A percentile compares a stretch with the other conserved stretches of the same genome.
Conservation (phyloP, 1,284 basidiomycete species). For the Melampsora abietis-canadensis region DNA sequence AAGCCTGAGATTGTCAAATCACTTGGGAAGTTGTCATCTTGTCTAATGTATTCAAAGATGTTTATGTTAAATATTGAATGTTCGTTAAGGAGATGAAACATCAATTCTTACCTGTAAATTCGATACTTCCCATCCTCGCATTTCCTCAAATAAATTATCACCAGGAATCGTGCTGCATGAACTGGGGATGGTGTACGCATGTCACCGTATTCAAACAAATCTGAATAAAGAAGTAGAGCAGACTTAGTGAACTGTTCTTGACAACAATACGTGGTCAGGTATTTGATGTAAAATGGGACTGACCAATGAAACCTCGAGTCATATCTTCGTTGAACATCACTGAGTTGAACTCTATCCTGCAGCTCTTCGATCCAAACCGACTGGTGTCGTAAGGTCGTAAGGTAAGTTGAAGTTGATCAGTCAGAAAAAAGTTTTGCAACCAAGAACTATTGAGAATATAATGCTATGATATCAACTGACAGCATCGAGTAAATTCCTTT, state of each 20-base stretch:
- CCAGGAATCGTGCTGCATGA: constrained; percentile 1
- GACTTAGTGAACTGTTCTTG: not conserved
- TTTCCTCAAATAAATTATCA: constrained; percentile 5
- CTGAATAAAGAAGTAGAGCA: not conserved
- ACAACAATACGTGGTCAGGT: not conserved
- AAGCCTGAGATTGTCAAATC: constrained; percentile 21
- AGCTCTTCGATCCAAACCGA: not conserved
- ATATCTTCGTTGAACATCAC: constrained; percentile 40
- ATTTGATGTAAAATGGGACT: not conserved
- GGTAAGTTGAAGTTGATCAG: not conserved
- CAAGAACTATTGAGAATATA: not conserved
- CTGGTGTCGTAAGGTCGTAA: not conserved
- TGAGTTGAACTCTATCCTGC: constrained; percentile 27
- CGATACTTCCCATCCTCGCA: constrained; percentile 12
- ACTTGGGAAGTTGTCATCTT: constrained; percentile 35
- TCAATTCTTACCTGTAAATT: not conserved
- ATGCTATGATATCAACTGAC: not conserved
- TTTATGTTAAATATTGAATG: too few species aligned
- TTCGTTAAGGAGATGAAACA: too few species aligned
- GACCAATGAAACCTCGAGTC: constrained; percentile 21
- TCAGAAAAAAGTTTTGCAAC: not conserved
- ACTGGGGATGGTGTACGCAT: not conserved
- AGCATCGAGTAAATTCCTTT: constrained; percentile 17
- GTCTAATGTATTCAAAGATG: not conserved
- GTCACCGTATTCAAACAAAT: constrained; percentile 1